phyloP scores from a whole-genome alignment of 495 filamentous ascomycete species.

The Mytilinidion resinicola region DNA sequence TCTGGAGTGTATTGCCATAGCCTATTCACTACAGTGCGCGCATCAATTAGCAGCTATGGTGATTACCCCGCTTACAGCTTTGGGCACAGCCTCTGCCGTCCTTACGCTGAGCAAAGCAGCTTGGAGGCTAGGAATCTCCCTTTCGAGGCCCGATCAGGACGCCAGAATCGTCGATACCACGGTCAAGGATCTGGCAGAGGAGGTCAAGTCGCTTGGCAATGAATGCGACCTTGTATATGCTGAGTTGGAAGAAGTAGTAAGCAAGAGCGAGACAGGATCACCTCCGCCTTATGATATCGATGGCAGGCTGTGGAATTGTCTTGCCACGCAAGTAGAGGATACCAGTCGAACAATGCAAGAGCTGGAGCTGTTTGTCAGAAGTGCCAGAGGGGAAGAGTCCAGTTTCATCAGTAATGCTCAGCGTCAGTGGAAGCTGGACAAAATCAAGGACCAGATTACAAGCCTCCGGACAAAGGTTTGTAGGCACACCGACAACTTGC shows the following conservation, averaged over 20 bases:
- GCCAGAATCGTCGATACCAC: conserved; percentile 22
- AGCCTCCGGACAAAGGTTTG: conserved; percentile 8
- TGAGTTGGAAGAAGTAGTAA: conserved; percentile 26
- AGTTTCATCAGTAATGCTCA: conserved; percentile 7
- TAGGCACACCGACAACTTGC: conserved; percentile 16
- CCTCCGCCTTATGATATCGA: conserved; percentile 21
- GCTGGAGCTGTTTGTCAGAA: conserved; percentile 10
- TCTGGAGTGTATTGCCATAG: not conserved
- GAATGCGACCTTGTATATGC: conserved; percentile 30
- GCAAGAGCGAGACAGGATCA: conserved; percentile 16
- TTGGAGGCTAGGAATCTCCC: conserved; percentile 30
- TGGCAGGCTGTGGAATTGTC: conserved; percentile 25
- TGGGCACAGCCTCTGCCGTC: conserved; percentile 25
- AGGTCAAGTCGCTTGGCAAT: conserved; percentile 27
- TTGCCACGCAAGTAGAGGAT: conserved; percentile 25
- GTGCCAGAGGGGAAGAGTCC: conserved; percentile 6
- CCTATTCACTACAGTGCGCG: not conserved
- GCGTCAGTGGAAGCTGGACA: conserved; percentile 13
- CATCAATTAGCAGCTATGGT: conserved; percentile 9
- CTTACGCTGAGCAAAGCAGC: conserved; percentile 31
- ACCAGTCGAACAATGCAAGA: conserved; percentile 14
- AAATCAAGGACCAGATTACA: conserved; percentile 6
- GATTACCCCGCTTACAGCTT: conserved; percentile 10
- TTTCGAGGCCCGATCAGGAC: conserved; percentile 29
- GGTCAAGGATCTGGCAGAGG: conserved; percentile 17